These are phyloP conservation scores for Pseudogymnoascus destructans DNA, from an alignment of 2,329 filamentous ascomycete species.

Conservation along the genomic window DNA sequence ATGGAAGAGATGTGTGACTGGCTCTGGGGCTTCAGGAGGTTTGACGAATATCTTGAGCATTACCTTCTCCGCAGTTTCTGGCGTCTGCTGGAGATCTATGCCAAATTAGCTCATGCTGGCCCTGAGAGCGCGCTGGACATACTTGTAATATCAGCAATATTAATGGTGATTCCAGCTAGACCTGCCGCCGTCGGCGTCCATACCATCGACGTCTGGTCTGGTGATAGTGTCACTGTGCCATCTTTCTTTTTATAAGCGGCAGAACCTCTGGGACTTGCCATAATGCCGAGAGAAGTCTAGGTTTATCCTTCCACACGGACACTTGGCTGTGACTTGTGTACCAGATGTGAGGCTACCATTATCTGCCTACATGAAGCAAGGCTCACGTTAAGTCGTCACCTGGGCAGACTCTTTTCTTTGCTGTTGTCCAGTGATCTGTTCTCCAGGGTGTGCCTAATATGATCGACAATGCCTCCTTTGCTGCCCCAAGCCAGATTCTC, in stretches of 20 bases:
- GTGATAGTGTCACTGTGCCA: slow-evolving; percentile 63
- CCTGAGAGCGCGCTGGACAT: slow-evolving; percentile 27
- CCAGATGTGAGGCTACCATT: neutral
- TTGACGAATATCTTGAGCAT: slow-evolving; percentile 88
- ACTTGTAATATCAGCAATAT: slow-evolving; percentile 72
- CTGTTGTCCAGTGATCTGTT: neutral
- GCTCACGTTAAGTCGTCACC: slow-evolving; percentile 2
- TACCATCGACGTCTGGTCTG: slow-evolving; percentile 59
- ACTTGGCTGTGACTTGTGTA: neutral
- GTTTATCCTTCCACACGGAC: neutral
- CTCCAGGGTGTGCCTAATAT: neutral
- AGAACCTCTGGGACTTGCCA: slow-evolving; percentile 50
- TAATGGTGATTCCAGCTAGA: slow-evolving; percentile 52
- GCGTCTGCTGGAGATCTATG: slow-evolving; percentile 85
- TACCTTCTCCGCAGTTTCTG: slow-evolving; percentile 74
- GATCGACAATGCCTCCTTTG: neutral
- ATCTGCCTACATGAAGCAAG: slow-evolving; percentile 2
- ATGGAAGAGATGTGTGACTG: slow-evolving; percentile 69
- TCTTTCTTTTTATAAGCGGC: slow-evolving; percentile 93
- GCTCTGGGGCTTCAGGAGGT: slow-evolving; percentile 40
- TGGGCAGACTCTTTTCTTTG: neutral
- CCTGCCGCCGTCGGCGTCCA: slow-evolving; percentile 62
- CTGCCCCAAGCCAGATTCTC: neutral
- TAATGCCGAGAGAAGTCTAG: slow-evolving; percentile 22
- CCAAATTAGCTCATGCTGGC: slow-evolving; percentile 15